Evolutionary conservation across 2,329 filamentous ascomycete species (phyloP).

Genomic region (Hypomyces rosellus): DNA sequence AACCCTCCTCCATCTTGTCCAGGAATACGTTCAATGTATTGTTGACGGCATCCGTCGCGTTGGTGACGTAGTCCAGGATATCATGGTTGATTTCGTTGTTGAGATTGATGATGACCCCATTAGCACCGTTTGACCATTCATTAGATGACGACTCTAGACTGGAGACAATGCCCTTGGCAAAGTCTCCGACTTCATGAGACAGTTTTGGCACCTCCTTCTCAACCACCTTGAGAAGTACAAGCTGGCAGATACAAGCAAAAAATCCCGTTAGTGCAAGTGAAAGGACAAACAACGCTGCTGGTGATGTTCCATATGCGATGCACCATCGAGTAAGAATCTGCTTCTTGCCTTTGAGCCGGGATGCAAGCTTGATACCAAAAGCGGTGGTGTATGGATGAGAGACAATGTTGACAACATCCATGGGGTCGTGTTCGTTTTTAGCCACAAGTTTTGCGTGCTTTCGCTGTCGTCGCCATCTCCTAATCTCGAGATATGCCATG

Average conservation of each 20-base stretch:
- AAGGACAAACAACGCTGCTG: constrained; percentile 79
- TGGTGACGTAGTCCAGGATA: constrained; percentile 80
- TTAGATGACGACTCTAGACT: constrained; percentile 66
- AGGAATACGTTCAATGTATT: constrained; percentile 79
- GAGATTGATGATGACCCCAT: constrained; percentile 62
- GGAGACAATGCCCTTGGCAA: constrained; percentile 70
- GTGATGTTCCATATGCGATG: constrained; percentile 79
- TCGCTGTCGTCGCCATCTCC: constrained; percentile 67
- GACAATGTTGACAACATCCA: constrained; percentile 85
- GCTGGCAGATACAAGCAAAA: constrained; percentile 77
- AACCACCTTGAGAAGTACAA: constrained; percentile 65
- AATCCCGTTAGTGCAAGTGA: constrained; percentile 76
- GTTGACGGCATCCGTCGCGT: constrained; percentile 76
- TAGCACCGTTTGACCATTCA: constrained; percentile 71
- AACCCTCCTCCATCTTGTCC: constrained; percentile 63
- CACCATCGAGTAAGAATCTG: constrained; percentile 76
- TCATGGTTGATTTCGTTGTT: constrained; percentile 77
- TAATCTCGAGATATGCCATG: constrained; percentile 76
- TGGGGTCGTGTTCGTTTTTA: constrained; percentile 63
- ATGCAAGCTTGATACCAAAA: constrained; percentile 63
- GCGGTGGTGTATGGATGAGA: constrained; percentile 72
- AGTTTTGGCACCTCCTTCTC: constrained; percentile 71
- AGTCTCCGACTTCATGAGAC: constrained; percentile 66
- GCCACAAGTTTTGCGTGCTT: constrained; percentile 61
- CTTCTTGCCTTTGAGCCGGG: constrained; percentile 56